Percentiles rank a stretch among this genome's conserved stretches.
Evolutionary conservation across 192 early-diverging fungal genomes (phyloP).

Genomic region (Chytriomyces hyalinus): DNA sequence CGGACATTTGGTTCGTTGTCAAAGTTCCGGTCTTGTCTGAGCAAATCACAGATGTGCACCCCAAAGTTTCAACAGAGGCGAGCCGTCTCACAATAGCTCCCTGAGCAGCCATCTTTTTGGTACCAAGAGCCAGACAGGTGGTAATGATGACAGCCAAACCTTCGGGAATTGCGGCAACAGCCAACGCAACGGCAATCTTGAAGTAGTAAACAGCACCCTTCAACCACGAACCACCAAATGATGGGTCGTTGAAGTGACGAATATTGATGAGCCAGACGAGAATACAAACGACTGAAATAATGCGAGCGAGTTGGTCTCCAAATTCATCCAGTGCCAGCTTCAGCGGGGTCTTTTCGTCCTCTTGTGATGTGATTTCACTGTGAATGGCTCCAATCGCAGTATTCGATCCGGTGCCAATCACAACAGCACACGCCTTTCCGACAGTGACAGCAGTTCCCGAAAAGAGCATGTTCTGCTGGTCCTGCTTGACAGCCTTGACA

Average conservation of each 20-base stretch:
- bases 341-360: conserved; percentile 91
- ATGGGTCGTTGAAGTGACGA: conserved; percentile 92
- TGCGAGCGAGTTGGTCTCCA: conserved; percentile 64
- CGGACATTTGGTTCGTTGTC: conserved; percentile 71
- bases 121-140: conserved; percentile 95
- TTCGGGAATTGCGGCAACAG: conserved; percentile 98
- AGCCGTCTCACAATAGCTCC: conserved; percentile 95
- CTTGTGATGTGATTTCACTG: conserved; percentile 78
- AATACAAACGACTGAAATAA: conserved; percentile 81
- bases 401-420: conserved; percentile 81
- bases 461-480: conserved; percentile 96
- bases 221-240: conserved; percentile 73
- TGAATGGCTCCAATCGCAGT: conserved; percentile 97
- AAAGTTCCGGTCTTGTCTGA: conserved; percentile 53
- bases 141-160: conserved; percentile 97
- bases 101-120: conserved; percentile 94
- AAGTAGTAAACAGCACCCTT: conserved; percentile 98
- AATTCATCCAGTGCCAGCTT: conserved; percentile 97
- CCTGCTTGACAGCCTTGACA: conserved; percentile 86
- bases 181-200: conserved; percentile 98
- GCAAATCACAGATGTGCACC: conserved; percentile 97
- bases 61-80: conserved; percentile 93
- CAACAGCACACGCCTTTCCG: conserved; percentile 88
- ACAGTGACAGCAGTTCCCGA: conserved; percentile 92
- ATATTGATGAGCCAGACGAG: conserved; percentile 99